phyloP scores from a whole-genome alignment of 768 basidiomycete species.

The Kwoniella sp. region DNA sequence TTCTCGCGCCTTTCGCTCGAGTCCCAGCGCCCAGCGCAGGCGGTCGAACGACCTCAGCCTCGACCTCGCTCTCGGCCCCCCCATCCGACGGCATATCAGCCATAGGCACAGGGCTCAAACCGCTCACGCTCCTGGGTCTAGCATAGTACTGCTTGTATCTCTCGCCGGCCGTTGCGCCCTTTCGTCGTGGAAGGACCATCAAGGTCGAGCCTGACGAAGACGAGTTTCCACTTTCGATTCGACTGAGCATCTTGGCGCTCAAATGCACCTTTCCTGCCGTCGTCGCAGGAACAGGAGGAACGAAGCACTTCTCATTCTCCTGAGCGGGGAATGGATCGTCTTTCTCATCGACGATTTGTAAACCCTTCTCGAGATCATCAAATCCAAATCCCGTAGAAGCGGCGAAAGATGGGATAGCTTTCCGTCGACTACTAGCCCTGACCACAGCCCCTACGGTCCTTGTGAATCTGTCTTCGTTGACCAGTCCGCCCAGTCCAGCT shows the following conservation, averaged over 20 bases:
- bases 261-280: not conserved
- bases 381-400: not conserved
- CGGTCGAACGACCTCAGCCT: slow-evolving; percentile 3
- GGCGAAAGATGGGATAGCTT: slow-evolving; percentile 25
- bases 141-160: slow-evolving; percentile 37
- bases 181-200: slow-evolving; percentile 5
- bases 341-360: slow-evolving; percentile 28
- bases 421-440: slow-evolving; percentile 9
- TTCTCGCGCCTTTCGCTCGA: slow-evolving; percentile 26
- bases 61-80: not conserved
- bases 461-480: slow-evolving; percentile 38
- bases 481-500: not conserved
- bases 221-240: not conserved
- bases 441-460: slow-evolving; percentile 24
- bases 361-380: slow-evolving; percentile 18
- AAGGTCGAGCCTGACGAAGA: slow-evolving; percentile 1
- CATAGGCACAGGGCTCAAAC: not conserved
- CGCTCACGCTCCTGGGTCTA: slow-evolving; percentile 12
- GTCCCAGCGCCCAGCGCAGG: slow-evolving; percentile 25
- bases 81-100: not conserved
- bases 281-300: not conserved
- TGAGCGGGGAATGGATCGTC: slow-evolving; percentile 19
- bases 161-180: slow-evolving; percentile 23
- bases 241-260: not conserved
- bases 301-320: not conserved